Evolutionary conservation across 1,284 basidiomycete species (phyloP), one percentile per base, ranked within the genome.

Genomic region (Kwoniella shivajii): DNA sequence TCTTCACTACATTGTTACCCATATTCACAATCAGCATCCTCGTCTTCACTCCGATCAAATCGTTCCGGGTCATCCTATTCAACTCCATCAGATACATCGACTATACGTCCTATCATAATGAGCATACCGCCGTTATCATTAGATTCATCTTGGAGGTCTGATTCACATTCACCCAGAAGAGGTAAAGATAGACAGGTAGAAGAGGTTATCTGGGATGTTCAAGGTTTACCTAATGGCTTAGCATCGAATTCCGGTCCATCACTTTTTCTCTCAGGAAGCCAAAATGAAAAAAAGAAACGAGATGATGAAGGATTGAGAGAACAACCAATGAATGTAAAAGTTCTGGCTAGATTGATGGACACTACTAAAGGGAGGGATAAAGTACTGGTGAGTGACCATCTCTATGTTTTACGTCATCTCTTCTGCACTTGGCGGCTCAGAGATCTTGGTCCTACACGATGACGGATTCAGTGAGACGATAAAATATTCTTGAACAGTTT

Each of bases 301-400:
- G 54, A 57, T 42, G 55, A 18, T 14, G 59, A 45, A 50, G 45
- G 37, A 47, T 56, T 33, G 38, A 55, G 43, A 33, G 42, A 39
- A 27, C 42, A 38, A 20, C 67, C 67, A 7, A 24, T 66, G 37
- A 43, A 55, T 7, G 49, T 71, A n/a, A 65, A 65, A 16, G 68
- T 73, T 2, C 60, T 64, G 66, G 72, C 73, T 0, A 55, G 57
- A 24, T 43, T 76, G 22, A 68, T 75, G 65, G 75, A 75, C 54
- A 68, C 58, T 26, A 70, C 66, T 51, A 74, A 72, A 53, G 75
- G 75, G 0, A 54, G 75, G 29, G 75, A 76, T 60, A 76, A 76
- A 59, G 66, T 76, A 33, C 54, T 76, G 48, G 75, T 73, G 58
- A 51, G 73, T 69, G 18, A 22, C 33, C 9, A 14, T 9, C n/a